Conservation (phyloP, 2,329 filamentous ascomycete genomes). For the Teratosphaeria nubilosa region DNA sequence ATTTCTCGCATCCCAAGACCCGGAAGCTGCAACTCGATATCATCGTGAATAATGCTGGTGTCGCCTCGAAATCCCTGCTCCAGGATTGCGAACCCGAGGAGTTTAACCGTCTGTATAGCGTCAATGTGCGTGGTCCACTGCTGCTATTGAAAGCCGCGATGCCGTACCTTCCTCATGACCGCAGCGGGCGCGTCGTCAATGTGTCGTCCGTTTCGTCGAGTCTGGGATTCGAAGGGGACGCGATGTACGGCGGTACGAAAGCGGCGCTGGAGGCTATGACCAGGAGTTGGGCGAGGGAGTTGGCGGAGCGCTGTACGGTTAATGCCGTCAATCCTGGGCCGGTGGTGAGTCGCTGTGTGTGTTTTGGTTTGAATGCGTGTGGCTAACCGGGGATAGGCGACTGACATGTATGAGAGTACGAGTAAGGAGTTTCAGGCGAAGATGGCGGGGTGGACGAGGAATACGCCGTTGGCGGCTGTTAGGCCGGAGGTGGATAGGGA, state of each 20-base stretch:
- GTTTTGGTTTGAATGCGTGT: background rate
- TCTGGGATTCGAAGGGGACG: constrained; percentile 49
- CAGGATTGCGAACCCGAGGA: constrained; percentile 53
- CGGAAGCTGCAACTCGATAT: constrained; percentile 64
- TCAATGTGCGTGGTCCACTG: constrained; percentile 75
- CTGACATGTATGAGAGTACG: constrained; percentile 50
- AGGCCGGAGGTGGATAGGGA: constrained; percentile 52
- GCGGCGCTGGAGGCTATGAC: constrained; percentile 60
- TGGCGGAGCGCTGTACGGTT: constrained; percentile 52
- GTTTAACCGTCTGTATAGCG: constrained; percentile 61
- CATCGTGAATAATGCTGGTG: constrained; percentile 77
- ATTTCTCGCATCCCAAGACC: constrained; percentile 47
- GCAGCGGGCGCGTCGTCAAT: constrained; percentile 55
- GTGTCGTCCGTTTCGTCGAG: constrained; percentile 49
- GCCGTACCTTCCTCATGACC: constrained; percentile 59
- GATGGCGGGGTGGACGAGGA: constrained; percentile 52
- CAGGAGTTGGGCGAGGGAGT: constrained; percentile 55
- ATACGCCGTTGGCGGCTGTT: constrained; percentile 54
- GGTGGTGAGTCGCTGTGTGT: constrained; percentile 25
- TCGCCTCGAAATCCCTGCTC: constrained; percentile 52
- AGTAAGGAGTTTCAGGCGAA: constrained; percentile 47
- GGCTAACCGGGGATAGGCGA: constrained; percentile 25
- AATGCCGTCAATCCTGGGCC: constrained; percentile 59
- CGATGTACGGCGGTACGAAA: constrained; percentile 56
- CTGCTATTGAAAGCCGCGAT: constrained; percentile 64